Conservation (phyloP, 805 yeast genomes). For the Spathaspora sp. region DNA sequence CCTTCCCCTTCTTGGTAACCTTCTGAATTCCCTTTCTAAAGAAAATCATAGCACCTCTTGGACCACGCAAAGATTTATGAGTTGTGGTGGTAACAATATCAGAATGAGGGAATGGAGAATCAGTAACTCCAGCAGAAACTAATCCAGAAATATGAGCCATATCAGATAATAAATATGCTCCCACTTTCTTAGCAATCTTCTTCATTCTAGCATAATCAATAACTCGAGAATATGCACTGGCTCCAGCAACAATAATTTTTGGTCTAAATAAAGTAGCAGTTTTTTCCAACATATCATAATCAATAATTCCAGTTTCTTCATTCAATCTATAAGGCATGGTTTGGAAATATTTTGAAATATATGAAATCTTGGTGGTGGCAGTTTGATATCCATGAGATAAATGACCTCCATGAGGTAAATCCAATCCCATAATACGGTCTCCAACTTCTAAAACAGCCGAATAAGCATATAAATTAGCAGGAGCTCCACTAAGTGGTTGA, state of each 20-base stretch:
- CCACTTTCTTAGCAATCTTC: slow-evolving; percentile 93
- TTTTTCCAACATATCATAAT: slow-evolving; percentile 91
- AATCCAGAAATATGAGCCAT: slow-evolving; percentile 99
- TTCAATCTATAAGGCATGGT: slow-evolving; percentile 98
- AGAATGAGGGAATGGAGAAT: slow-evolving; percentile 94
- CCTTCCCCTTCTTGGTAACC: slow-evolving; percentile 86
- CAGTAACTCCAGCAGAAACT: slow-evolving; percentile 92
- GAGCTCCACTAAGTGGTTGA: slow-evolving; percentile 94
- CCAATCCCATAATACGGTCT: slow-evolving; percentile 97
- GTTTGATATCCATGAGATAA: slow-evolving; percentile 98
- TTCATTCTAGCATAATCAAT: slow-evolving; percentile 97
- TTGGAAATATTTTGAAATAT: slow-evolving; percentile 93
- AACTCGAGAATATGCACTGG: slow-evolving; percentile 95
- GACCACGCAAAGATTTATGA: slow-evolving; percentile 98
- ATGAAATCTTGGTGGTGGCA: slow-evolving; percentile 87
- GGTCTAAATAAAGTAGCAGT: slow-evolving; percentile 93
- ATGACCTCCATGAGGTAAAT: slow-evolving; percentile 98
- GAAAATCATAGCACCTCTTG: slow-evolving; percentile 99
- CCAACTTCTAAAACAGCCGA: slow-evolving; percentile 93
- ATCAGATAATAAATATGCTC: slow-evolving; percentile 93
- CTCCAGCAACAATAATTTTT: slow-evolving; percentile 94
- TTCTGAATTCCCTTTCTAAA: slow-evolving; percentile 94
- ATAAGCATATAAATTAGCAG: slow-evolving; percentile 96
- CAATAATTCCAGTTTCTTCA: slow-evolving; percentile 89
- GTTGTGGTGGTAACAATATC: slow-evolving; percentile 98